Percentiles rank a stretch among this genome's conserved stretches.
Conservation (phyloP, 164 flowering plant genomes). For the Piper longum region DNA sequence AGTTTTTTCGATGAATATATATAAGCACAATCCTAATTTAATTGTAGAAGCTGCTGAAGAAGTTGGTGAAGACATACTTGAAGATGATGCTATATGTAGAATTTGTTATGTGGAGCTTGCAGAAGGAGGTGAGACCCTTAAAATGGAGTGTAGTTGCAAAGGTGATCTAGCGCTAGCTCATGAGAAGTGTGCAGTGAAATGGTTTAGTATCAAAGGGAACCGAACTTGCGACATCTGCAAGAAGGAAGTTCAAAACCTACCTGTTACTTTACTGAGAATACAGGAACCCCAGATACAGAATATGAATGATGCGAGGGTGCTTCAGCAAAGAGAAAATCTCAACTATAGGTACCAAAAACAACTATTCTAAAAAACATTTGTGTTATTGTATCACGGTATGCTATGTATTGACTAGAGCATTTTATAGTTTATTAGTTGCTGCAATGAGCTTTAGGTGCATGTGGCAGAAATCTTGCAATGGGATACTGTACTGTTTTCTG, state of each 20-base stretch:
- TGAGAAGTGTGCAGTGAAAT: slow-evolving; percentile 70
- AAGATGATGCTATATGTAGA: slow-evolving; percentile 82
- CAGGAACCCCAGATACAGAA: slow-evolving; percentile 29
- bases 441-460: no score
- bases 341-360: slow-evolving; percentile 31
- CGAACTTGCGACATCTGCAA: slow-evolving; percentile 70
- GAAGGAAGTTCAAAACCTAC: slow-evolving; percentile 64
- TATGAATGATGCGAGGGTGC: slow-evolving; percentile 21
- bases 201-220: slow-evolving; percentile 87
- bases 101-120: slow-evolving; percentile 67
- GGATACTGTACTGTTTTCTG: neutral
- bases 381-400: no score
- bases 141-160: slow-evolving; percentile 82
- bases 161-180: slow-evolving; percentile 90
- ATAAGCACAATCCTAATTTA: neutral
- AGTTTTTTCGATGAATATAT: neutral
- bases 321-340: slow-evolving; percentile 33
- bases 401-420: no score
- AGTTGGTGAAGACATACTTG: slow-evolving; percentile 62
- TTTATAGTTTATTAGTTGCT: no score
- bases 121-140: slow-evolving; percentile 70
- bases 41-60: slow-evolving; percentile 27
- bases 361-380: no score
- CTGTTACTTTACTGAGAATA: slow-evolving; percentile 53
- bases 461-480: neutral